These are phyloP conservation scores for Citrus medica DNA, from an alignment of 345 rosid species.

Conservation along the genomic window DNA sequence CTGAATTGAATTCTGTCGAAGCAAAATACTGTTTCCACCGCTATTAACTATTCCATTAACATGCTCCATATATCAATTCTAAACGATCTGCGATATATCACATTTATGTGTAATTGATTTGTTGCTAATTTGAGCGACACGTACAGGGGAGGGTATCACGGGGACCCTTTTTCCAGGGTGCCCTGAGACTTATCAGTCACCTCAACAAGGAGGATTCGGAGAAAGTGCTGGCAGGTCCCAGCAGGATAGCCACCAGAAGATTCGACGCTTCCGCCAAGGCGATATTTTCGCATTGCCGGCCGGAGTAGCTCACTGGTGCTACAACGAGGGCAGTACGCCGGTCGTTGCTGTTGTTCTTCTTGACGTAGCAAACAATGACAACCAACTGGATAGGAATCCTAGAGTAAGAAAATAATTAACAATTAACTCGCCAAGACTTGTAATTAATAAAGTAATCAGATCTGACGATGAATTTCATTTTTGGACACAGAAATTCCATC, in stretches of 20 bases:
- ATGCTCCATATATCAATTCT: too few relatives aligned
- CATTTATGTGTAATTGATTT: background rate
- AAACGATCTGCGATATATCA: too few relatives aligned
- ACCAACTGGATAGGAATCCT: constrained; percentile 69
- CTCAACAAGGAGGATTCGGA: constrained; percentile 29
- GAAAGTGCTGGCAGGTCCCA: constrained; percentile 18
- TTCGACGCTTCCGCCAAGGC: constrained; percentile 41
- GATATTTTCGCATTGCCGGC: constrained; percentile 48
- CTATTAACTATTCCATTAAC: too few relatives aligned
- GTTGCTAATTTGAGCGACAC: background rate
- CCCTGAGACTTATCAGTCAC: constrained; percentile 63
- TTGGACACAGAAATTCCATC: constrained; percentile 43
- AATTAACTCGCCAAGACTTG: background rate
- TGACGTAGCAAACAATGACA: constrained; percentile 34
- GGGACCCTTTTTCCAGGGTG: constrained; percentile 55
- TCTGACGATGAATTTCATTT: background rate
- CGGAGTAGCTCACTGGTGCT: constrained; percentile 56
- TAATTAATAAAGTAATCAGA: background rate
- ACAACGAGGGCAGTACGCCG: constrained; percentile 50
- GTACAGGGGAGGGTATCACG: constrained; percentile 42
- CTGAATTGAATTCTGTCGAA: too few relatives aligned
- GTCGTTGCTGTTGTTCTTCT: constrained; percentile 36
- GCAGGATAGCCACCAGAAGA: constrained; percentile 59
- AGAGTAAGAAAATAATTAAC: constrained; percentile 39
- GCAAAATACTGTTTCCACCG: too few relatives aligned